Evolutionary conservation across 1,139 yeast species (phyloP).

Genomic region (Chernovozyma aurita): DNA sequence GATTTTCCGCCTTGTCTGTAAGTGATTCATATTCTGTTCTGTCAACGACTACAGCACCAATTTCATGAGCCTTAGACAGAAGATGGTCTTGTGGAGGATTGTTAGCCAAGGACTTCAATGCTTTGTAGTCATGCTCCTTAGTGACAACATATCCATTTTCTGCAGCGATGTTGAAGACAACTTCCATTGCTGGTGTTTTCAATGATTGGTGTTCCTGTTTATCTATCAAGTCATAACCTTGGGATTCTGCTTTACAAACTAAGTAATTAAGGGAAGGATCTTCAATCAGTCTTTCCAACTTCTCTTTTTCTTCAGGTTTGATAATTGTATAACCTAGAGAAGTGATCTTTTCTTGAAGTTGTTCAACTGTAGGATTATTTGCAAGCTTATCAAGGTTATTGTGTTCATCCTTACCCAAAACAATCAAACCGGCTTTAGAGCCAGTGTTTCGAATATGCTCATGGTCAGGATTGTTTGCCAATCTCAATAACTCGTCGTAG

Average conservation of each 20-base stretch:
- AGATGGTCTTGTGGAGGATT: constrained; percentile 20
- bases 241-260: constrained; percentile 3
- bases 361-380: constrained; percentile 3
- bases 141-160: background rate
- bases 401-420: constrained; percentile 19
- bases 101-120: constrained; percentile 13
- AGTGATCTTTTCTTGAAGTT: constrained; percentile 2
- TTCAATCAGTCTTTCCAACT: constrained; percentile 9
- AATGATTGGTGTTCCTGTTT: constrained; percentile 15
- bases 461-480: constrained; percentile 19
- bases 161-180: background rate
- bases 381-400: constrained; percentile 9
- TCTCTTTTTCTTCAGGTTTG: constrained; percentile 1
- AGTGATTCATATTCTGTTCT: constrained; percentile 2
- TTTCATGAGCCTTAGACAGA: constrained; percentile 19
- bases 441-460: constrained; percentile 21
- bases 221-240: constrained; percentile 16
- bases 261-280: constrained; percentile 17
- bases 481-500: constrained; percentile 16
- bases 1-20: constrained; percentile 8
- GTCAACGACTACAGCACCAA: constrained; percentile 15
- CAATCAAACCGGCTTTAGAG: constrained; percentile 5
- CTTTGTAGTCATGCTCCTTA: constrained; percentile 14
- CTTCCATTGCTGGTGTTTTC: constrained; percentile 8
- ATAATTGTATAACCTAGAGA: constrained; percentile 2